These are phyloP conservation scores for Ceratobasidium sp. DNA, from an alignment of 1,284 basidiomycete genomes.

Conservation along the genomic window DNA sequence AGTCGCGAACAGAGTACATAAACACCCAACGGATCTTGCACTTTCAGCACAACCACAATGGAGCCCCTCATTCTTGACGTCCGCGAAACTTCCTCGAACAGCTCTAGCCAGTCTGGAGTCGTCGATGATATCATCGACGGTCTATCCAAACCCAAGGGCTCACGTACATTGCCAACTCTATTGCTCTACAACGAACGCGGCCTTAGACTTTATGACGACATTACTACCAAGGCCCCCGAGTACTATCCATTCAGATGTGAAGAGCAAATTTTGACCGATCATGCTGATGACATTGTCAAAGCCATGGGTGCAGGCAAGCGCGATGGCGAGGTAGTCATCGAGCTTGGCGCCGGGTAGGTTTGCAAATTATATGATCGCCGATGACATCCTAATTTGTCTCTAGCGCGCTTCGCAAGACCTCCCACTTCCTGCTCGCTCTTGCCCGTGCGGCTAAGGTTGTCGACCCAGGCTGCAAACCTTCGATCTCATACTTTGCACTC, in stretches of 20 bases:
- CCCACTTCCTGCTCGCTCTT: conserved; percentile 84
- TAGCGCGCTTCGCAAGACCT: conserved; percentile 92
- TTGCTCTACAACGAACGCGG: conserved; percentile 91
- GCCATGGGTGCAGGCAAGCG: conserved; percentile 73
- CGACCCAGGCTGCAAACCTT: conserved; percentile 58
- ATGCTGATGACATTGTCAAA: conserved; percentile 75
- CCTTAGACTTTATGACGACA: conserved; percentile 84
- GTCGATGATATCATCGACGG: conserved; percentile 65
- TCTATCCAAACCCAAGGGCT: conserved; percentile 67
- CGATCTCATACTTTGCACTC: conserved; percentile 91
- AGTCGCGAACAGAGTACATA: conserved; percentile 11
- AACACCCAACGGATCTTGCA: conserved; percentile 28
- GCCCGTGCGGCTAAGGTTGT: conserved; percentile 64
- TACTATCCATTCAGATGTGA: conserved; percentile 82
- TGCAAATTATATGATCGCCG: conserved; percentile 39
- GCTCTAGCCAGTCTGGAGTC: conserved; percentile 5
- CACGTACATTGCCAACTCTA: conserved; percentile 84
- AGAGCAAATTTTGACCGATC: conserved; percentile 75
- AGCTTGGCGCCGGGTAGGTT: conserved; percentile 89
- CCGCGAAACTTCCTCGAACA: conserved; percentile 2
- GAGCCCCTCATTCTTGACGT: conserved; percentile 44
- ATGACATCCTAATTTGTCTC: conserved; percentile 44
- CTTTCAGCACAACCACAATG: conserved; percentile 34
- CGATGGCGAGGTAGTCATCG: conserved; percentile 73
- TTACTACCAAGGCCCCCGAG: conserved; percentile 84